Evolutionary conservation across 2,329 filamentous ascomycete species (phyloP), one percentile per base, ranked within the genome.

Genomic region (Plenodomus biglobosus): DNA sequence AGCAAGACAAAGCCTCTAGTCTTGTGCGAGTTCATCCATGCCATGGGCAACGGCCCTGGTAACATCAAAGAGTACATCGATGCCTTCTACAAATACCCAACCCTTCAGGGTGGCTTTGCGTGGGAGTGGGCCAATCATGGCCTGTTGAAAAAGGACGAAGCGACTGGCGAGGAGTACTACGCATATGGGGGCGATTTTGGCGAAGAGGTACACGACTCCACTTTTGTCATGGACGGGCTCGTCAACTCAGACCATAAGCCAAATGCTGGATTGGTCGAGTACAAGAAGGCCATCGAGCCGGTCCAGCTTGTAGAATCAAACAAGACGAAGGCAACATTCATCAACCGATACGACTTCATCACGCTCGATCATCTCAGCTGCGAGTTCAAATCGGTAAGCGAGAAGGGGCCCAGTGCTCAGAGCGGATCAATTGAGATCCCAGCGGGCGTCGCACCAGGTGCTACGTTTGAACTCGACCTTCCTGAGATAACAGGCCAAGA

Each of bases 31-130:
- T 82, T 76, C 48, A 58, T 72, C 0, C 79, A 81, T 59, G 85
- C 87, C 1, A 89, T 90, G 86, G 87, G 87, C 5, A 90, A 89
- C 58, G 86, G 85, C 0, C 87, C 87, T 0, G 86, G 87, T 1
- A 81, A 80, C 27, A 75, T 90, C 10, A 79, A 85, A 50, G 86
- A 88, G 51, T 90, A 90, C 50, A 76, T 86, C 40, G 75, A 84
- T 35, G 76, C 79, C 0, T 90, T 88, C 71, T 79, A 80, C 24
- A 76, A 76, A 21, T 74, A 86, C 50, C 79, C 79, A 0, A 77
- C 79, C 2, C 76, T 88, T 0, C 85, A 88, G 60, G 86, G 86
- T 10, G 86, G 85, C 0, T 73, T 74, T 61, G 68, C 74, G 0
- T 76, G 74, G 74, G 74, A 76, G 42, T 76, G 74, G 74, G 72